A percentile compares a stretch with the other conserved stretches of the same genome.
These are phyloP conservation scores for Coemansia sp. DNA, from an alignment of 192 early-diverging fungal species.

Conservation along the genomic window DNA sequence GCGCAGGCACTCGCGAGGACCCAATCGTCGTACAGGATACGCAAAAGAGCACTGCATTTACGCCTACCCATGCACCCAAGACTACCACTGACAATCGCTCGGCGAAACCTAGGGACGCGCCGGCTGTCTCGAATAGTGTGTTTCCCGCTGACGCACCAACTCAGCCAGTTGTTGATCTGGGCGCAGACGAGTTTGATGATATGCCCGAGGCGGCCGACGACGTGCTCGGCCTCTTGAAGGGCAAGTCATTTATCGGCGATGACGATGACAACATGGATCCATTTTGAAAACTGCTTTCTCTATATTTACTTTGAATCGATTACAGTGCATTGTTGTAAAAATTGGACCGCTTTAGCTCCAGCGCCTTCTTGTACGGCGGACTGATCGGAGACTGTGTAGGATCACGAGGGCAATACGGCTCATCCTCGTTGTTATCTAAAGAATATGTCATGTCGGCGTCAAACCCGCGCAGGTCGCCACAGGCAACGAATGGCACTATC, in stretches of 20 bases:
- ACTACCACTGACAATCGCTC: neutral
- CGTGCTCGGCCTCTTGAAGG: neutral
- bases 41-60: slow-evolving; percentile 7
- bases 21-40: slow-evolving; percentile 41
- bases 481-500: slow-evolving; percentile 89
- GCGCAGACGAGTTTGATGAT: neutral
- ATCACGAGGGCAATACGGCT: slow-evolving; percentile 58
- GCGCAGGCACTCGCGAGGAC: slow-evolving; percentile 23
- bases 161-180: neutral
- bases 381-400: slow-evolving; percentile 86
- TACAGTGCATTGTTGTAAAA: slow-evolving; percentile 65
- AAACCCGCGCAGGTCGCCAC: slow-evolving; percentile 87
- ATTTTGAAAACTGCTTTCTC: slow-evolving; percentile 9
- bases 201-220: slow-evolving; percentile 8
- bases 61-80: neutral
- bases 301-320: slow-evolving; percentile 1
- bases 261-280: slow-evolving; percentile 8
- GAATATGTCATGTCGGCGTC: slow-evolving; percentile 90
- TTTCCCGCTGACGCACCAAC: neutral
- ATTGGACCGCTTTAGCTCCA: slow-evolving; percentile 74
- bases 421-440: slow-evolving; percentile 56
- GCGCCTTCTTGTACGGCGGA: slow-evolving; percentile 85
- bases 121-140: neutral
- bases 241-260: neutral
- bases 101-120: neutral